These are phyloP conservation scores for Lepiota brunneoincarnata DNA, from an alignment of 768 basidiomycete species.

Conservation along the genomic window DNA sequence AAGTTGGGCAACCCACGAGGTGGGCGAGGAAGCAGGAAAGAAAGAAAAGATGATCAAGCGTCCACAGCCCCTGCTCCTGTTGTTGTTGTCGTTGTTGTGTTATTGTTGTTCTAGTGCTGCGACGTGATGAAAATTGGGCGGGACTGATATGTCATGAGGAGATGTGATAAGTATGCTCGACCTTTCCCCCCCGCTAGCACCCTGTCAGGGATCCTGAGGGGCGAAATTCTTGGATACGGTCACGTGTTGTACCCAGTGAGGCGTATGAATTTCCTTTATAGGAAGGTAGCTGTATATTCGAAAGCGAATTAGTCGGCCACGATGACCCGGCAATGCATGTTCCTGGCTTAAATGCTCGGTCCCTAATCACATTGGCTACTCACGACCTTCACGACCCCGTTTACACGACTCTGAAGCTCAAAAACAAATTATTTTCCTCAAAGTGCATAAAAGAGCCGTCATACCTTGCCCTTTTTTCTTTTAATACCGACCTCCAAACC, in stretches of 20 bases:
- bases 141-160: conserved; percentile 3
- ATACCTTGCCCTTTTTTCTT: neutral
- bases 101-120: neutral
- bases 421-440: no score
- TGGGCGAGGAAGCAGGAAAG: neutral
- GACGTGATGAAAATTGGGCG: neutral
- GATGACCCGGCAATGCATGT: neutral
- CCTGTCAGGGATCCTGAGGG: neutral
- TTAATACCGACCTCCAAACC: neutral
- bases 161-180: neutral
- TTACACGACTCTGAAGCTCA: no score
- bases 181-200: neutral
- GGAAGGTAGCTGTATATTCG: neutral
- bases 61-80: neutral
- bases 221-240: neutral
- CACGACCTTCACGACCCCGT: conserved; percentile 2
- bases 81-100: no score
- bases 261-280: neutral
- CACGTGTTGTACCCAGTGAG: conserved; percentile 1
- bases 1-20: conserved; percentile 2
- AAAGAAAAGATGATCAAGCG: neutral
- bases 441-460: no score
- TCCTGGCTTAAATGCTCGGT: neutral
- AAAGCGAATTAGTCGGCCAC: conserved; percentile 2
- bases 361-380: neutral